These are phyloP conservation scores for Chaetomium tenue DNA, from an alignment of 495 filamentous ascomycete species.

Conservation along the genomic window DNA sequence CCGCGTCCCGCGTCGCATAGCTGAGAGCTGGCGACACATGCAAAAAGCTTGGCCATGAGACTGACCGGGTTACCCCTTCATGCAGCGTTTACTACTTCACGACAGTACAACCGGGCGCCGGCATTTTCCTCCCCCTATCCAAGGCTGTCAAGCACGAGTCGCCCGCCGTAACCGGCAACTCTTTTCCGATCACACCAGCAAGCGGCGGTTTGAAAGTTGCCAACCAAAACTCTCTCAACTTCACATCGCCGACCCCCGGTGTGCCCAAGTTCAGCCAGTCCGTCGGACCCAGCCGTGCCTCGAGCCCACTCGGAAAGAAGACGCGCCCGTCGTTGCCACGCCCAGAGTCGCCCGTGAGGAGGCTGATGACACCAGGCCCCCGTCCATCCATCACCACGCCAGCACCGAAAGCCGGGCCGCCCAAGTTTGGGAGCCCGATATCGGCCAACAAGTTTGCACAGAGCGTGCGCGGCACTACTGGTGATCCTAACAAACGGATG, in stretches of 20 bases:
- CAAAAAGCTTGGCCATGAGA: slow-evolving; percentile 13
- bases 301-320: slow-evolving; percentile 68
- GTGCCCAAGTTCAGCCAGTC: slow-evolving; percentile 78
- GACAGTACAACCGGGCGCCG: slow-evolving; percentile 72
- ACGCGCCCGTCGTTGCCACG: slow-evolving; percentile 76
- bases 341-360: slow-evolving; percentile 77
- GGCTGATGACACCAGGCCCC: slow-evolving; percentile 55
- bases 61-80: slow-evolving; percentile 19
- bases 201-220: slow-evolving; percentile 53
- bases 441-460: slow-evolving; percentile 61
- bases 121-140: slow-evolving; percentile 91
- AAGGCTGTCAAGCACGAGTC: slow-evolving; percentile 72
- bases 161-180: slow-evolving; percentile 52
- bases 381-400: slow-evolving; percentile 56
- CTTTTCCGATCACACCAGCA: slow-evolving; percentile 66
- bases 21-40: not conserved
- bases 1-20: not conserved
- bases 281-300: slow-evolving; percentile 71
- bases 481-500: slow-evolving; percentile 55
- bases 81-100: slow-evolving; percentile 76
- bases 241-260: slow-evolving; percentile 64
- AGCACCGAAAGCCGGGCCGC: slow-evolving; percentile 39
- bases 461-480: slow-evolving; percentile 57
- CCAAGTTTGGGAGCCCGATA: slow-evolving; percentile 64
- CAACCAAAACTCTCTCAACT: slow-evolving; percentile 51